Evolutionary conservation across 768 basidiomycete species (phyloP), one percentile per base, ranked within the genome.

Genomic region (Suillus americanus): DNA sequence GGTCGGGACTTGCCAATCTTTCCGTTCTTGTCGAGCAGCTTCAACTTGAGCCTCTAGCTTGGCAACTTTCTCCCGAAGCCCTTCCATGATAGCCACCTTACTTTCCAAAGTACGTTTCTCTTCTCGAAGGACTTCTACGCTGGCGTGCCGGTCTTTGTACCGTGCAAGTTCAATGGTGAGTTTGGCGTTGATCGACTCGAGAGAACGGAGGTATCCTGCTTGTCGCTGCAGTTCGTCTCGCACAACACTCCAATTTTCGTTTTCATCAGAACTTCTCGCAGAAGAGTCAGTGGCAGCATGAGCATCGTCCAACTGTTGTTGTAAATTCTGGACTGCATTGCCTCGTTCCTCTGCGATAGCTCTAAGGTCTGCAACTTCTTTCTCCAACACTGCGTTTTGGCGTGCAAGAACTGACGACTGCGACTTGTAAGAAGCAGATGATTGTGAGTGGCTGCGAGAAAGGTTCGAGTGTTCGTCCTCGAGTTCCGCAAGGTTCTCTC

Each of bases 211-310:
- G 68, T 93, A 86, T 2, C 78, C 74, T 0, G 88, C 83, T 66
- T 91, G 91, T 1, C 86, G 84, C 53, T 86, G 83, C 3, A 94
- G 78, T 64, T 93, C 90, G 13, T 88, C 87, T 8, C 87, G 79
- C 1, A 94, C 82, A 16, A 93, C 77, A 0, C 70, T 73, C 86
- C 89, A 89, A 62, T 82, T 83, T 64, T 86, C 85, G 45, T 84
- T 84, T 30, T 87, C 81, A 12, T 71, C 77, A 14, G 68, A 69
- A 56, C 65, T 70, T 33, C 57, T 65, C 40, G 66, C 62, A 16
- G 67, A 61, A 9, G 78, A 72, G 38, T 79, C 78, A 18, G 79
- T 77, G 5, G 73, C 71, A 7, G 71, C 66, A 33, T 72, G 76
- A 5, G 81, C 79, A 10, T 82, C 83, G 60, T 87, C 85, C 23